Evolutionary conservation across 768 basidiomycete genomes (phyloP), one percentile per base, ranked within the genome.

Genomic region (Kondoa subrosea): DNA sequence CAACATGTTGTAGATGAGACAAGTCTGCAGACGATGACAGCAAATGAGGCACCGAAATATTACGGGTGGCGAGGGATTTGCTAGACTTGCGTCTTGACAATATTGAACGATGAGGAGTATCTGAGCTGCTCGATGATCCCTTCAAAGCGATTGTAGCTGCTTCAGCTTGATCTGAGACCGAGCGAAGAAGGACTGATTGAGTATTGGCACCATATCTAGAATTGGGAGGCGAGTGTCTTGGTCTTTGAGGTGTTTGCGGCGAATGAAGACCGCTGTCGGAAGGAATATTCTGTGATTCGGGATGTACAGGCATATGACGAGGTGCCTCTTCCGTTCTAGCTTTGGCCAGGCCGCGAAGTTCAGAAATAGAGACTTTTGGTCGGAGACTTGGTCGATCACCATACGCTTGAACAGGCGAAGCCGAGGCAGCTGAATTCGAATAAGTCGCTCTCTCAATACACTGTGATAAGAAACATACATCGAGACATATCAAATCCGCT

Each of bases 121-220:
- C 68, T 31, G 57, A 50, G 34, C 68, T 68, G 65, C 16, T 31
- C 4, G 69, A 57, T n/a, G 66, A 56, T n/a, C 66, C 25, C 69
- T 75, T 75, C 50, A 75, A 70, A 25, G 71, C 71, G 34, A 67
- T 65, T 0, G 74, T 75, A 2, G 74, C 74, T 4, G 71, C 68
- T 3, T 70, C 68, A 25, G 74, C 74, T 40, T 75, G 74, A 27
- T 71, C 71, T 1, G 70, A 69, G 8, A 75, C 74, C 67, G 73
- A 70, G 33, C 74, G 74, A 16, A 75, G 64, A 57, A 75, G 69
- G 70, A 75, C 68, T 2, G 74, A 75, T 0, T 69, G 68, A 3
- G 74, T 74, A n/a, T 63, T 63, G 31, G 67, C 40, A 26, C 64
- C 40, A 0, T 70, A 68, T 17, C 61, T 27, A 16, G 3, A 15